Base-by-base conservation (phyloP, 768 basidiomycete species). In the Naganishia kalamii region DNA sequence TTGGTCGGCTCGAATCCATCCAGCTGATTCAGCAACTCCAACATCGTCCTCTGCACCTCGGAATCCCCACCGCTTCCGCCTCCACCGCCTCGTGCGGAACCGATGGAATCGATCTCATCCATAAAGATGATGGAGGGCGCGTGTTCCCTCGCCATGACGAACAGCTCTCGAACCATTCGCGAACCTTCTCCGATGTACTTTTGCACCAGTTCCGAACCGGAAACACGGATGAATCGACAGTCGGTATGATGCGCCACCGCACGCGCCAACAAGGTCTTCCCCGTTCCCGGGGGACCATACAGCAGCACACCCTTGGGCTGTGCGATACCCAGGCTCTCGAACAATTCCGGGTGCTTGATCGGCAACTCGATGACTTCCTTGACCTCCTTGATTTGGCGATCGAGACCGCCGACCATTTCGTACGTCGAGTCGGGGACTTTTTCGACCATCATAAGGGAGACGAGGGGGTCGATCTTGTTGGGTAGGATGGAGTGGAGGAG, bases 401-500 rank as follows among this genome's bases (percentile, higher is more conserved):
- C 96, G 65, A 98, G 84, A 71, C 94, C 94, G 23, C 96, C 96
- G 67, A 99, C 94, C 93, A 98, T 97, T 80, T 98, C 96, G 80
- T 99, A 99, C 32, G 96, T 98, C 79, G 89, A 92, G 79, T 98
- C 94, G 0, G 94, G 94, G 0, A 98, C 94, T 78, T 99, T 99
- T 80, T 99, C 94, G 12, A 98, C 94, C 93, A 98, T 97, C 96
- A 98, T 98, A 68, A 98, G 85, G 21, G 92, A 96, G 32, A 98
- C 93, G 43, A 98, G 86, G 4, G 96, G 94, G 79, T 97, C 96
- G 72, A 97, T 89, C 81, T 99, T 97, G 82, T 92, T 96, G 0
- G 92, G 92, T 0, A 98, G 82, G 71, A 98, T 89, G 79, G 90
- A 92, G 84, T 98, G 94, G 68, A 98, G 88, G 49, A 90, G 90